These are phyloP conservation scores for Leccinum brunneo-olivaceum DNA, from an alignment of 1,284 basidiomycete genomes.

Conservation along the genomic window DNA sequence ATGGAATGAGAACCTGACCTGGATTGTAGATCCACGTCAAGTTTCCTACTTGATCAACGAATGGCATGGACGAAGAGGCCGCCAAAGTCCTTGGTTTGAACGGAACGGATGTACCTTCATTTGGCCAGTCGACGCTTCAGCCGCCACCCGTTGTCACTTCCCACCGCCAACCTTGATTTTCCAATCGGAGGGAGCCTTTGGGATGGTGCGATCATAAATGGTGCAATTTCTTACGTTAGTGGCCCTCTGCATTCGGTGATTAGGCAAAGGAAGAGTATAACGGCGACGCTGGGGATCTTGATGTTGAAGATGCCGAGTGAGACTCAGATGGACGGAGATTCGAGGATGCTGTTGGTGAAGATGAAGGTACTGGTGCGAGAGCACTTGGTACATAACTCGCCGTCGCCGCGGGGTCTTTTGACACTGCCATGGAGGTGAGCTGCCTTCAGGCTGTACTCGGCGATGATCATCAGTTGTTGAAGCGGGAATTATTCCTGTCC, in stretches of 20 bases:
- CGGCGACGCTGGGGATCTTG: constrained; percentile 88
- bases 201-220: constrained; percentile 83
- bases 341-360: constrained; percentile 50
- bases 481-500: constrained; percentile 87
- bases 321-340: constrained; percentile 50
- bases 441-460: constrained; percentile 11
- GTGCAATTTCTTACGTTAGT: constrained; percentile 59
- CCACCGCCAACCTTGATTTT: constrained; percentile 74
- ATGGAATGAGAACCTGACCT: no score
- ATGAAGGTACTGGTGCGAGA: constrained; percentile 77
- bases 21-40: constrained; percentile 64
- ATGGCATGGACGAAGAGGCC: constrained; percentile 87
- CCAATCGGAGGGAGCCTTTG: constrained; percentile 89
- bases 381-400: constrained; percentile 93
- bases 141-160: constrained; percentile 75
- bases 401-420: constrained; percentile 95
- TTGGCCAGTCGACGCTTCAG: constrained; percentile 59
- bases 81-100: constrained; percentile 85
- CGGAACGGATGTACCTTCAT: constrained; percentile 76
- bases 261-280: constrained; percentile 79
- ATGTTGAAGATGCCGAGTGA: constrained; percentile 67
- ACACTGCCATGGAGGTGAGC: constrained; percentile 94
- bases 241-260: constrained; percentile 75
- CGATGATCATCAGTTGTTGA: constrained; percentile 65
- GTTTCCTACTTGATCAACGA: constrained; percentile 93